phyloP scores from a whole-genome alignment of 306 rosid species.

The Vigna reflexopilosa region DNA sequence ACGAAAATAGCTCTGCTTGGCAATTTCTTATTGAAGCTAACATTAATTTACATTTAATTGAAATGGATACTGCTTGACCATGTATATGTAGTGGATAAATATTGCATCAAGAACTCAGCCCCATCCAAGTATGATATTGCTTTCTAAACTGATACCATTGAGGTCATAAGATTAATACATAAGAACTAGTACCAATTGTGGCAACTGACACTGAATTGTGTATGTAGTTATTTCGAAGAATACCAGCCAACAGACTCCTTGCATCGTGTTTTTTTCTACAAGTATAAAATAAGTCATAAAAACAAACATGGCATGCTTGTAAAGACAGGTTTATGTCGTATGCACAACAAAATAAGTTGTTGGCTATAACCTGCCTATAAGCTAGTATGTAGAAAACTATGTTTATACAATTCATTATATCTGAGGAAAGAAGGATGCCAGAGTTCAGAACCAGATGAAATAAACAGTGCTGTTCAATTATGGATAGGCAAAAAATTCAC shows the following conservation, averaged over 20 bases:
- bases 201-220: slow-evolving; percentile 9
- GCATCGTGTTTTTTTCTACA: background rate
- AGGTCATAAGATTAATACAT: slow-evolving; percentile 7
- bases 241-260: background rate
- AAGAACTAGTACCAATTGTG: background rate
- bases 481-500: background rate
- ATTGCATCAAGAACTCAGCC: slow-evolving; percentile 1
- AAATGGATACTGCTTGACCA: slow-evolving; percentile 1
- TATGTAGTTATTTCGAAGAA: background rate
- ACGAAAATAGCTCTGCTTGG: background rate
- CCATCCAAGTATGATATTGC: slow-evolving; percentile 10
- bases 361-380: slow-evolving; percentile 11
- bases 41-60: slow-evolving; percentile 14
- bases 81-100: slow-evolving; percentile 12
- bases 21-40: background rate
- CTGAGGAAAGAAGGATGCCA: background rate
- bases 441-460: background rate
- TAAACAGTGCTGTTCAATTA: background rate
- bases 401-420: slow-evolving; percentile 2
- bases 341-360: background rate
- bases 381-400: background rate
- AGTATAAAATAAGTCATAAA: background rate
- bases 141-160: background rate
- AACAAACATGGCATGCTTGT: background rate
- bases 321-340: slow-evolving; percentile 7